Conservation (phyloP, 179 eudicot species). For the Nepenthes alata region DNA sequence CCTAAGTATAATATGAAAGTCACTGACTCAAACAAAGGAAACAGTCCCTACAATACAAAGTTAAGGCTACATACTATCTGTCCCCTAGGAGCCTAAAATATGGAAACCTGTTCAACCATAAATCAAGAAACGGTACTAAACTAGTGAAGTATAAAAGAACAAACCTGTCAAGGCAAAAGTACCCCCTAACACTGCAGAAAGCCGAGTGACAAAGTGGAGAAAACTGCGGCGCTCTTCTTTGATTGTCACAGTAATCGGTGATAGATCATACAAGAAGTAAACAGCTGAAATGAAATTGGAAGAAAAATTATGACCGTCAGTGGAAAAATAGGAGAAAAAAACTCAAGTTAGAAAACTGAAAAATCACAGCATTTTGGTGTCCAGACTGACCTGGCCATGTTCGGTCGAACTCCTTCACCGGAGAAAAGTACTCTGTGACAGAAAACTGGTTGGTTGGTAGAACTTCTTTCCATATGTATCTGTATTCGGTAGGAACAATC, state of each 20-base stretch:
- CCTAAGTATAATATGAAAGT: background rate
- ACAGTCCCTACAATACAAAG: too few species aligned
- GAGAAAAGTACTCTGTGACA: conserved; percentile 90
- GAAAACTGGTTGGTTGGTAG: conserved; percentile 92
- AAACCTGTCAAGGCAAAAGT: conserved; percentile 95
- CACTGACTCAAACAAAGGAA: too few species aligned
- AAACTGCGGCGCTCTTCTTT: conserved; percentile 93
- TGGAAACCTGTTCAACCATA: background rate
- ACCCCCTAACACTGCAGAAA: conserved; percentile 96
- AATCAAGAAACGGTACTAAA: background rate
- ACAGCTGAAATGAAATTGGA: conserved; percentile 50
- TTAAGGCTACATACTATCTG: too few species aligned
- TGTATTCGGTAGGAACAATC: conserved; percentile 97
- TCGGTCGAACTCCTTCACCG: conserved; percentile 66
- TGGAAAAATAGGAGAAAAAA: background rate
- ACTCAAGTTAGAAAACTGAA: background rate
- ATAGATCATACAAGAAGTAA: conserved; percentile 88
- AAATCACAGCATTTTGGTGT: background rate
- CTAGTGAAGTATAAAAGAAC: background rate
- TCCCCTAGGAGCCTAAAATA: too few species aligned
- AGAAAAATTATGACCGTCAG: background rate
- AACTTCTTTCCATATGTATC: conserved; percentile 70
- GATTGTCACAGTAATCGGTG: conserved; percentile 94
- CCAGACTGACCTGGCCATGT: conserved; percentile 81
- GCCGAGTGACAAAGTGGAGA: conserved; percentile 91